Evolutionary conservation across 2,329 filamentous ascomycete species (phyloP).

Genomic region (Botryotinia convoluta): DNA sequence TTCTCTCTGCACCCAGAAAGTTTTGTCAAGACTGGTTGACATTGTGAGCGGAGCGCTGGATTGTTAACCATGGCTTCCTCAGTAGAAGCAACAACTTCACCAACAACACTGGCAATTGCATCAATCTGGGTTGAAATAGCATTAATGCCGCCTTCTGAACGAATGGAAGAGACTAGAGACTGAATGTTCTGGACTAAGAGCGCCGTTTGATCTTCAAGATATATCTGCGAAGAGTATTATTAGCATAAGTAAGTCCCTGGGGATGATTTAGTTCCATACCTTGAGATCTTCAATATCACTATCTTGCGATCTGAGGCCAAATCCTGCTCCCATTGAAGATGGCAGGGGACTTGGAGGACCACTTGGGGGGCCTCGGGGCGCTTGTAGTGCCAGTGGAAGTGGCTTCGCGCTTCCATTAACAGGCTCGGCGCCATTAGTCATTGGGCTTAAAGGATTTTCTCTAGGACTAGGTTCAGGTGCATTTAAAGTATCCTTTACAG

Average conservation of each 20-base stretch:
- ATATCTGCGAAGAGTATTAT: slow-evolving; percentile 52
- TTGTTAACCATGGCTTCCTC: slow-evolving; percentile 55
- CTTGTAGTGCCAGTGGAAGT: slow-evolving; percentile 18
- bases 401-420: slow-evolving; percentile 37
- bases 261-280: slow-evolving; percentile 41
- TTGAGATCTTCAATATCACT: slow-evolving; percentile 59
- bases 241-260: slow-evolving; percentile 21
- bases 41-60: slow-evolving; percentile 50
- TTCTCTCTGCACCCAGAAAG: slow-evolving; percentile 63
- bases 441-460: neutral
- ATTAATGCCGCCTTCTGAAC: slow-evolving; percentile 59
- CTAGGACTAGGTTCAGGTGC: neutral
- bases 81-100: slow-evolving; percentile 66
- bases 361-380: slow-evolving; percentile 15
- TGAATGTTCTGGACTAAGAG: slow-evolving; percentile 77
- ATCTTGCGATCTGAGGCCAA: slow-evolving; percentile 43
- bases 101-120: slow-evolving; percentile 68
- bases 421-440: slow-evolving; percentile 7
- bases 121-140: slow-evolving; percentile 68
- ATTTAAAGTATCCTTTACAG: neutral
- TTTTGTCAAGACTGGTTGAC: slow-evolving; percentile 51
- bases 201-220: slow-evolving; percentile 80
- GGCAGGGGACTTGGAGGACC: slow-evolving; percentile 17
- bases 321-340: slow-evolving; percentile 40
- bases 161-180: slow-evolving; percentile 71